Percentiles rank a stretch among this genome's conserved stretches.
phyloP scores from a whole-genome alignment of 2,329 filamentous ascomycete genomes.

The Penicillium sp. region DNA sequence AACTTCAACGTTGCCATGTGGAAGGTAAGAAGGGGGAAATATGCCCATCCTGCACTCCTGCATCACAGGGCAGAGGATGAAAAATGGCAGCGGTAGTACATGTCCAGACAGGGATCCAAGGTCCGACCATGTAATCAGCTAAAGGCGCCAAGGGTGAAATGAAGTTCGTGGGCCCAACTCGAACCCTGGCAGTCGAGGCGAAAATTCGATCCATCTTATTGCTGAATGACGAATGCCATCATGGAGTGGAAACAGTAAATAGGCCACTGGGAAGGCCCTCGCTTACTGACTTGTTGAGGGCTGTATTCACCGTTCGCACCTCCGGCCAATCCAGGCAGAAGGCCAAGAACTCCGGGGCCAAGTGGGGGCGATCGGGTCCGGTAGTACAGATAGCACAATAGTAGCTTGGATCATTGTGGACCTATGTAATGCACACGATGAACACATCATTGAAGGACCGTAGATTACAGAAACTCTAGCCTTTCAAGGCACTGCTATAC shows the following conservation, averaged over 20 bases:
- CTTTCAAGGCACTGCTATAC: background rate
- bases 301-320: too few relatives aligned
- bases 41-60: background rate
- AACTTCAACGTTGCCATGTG: background rate
- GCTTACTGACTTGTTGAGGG: too few relatives aligned
- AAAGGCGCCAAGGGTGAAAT: background rate
- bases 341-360: constrained; percentile 16
- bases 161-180: too few relatives aligned
- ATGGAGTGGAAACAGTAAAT: too few relatives aligned
- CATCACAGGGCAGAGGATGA: background rate
- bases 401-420: background rate
- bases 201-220: too few relatives aligned
- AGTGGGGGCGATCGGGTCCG: constrained; percentile 6
- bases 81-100: background rate
- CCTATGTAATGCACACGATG: background rate
- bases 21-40: background rate
- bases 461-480: constrained; percentile 1
- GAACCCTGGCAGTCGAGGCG: too few relatives aligned
- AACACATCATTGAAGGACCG: background rate
- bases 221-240: too few relatives aligned
- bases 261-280: too few relatives aligned
- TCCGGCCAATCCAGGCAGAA: background rate
- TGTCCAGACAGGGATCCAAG: background rate
- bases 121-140: background rate
- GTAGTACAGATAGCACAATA: background rate